Percentiles rank a stretch among this genome's conserved stretches.
phyloP scores from a whole-genome alignment of 768 basidiomycete species.

The Kwoniella heveanensis region DNA sequence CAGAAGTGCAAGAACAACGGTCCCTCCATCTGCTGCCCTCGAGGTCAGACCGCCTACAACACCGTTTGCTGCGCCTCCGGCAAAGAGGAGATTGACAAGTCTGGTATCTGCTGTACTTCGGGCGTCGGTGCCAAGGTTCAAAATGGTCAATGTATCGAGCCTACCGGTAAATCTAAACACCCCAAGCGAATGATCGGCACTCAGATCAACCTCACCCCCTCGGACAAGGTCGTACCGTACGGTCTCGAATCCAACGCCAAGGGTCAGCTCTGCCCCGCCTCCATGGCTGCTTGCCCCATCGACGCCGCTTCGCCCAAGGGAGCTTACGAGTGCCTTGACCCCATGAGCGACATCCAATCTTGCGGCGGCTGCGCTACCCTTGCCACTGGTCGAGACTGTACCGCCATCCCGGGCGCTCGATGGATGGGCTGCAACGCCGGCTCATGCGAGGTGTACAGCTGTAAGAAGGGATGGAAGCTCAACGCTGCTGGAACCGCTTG shows the following conservation, averaged over 20 bases:
- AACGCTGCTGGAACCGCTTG: constrained; percentile 22
- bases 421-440: constrained; percentile 68
- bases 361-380: constrained; percentile 74
- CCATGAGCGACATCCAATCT: constrained; percentile 65
- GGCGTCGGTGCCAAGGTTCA: constrained; percentile 31
- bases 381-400: constrained; percentile 72
- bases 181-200: constrained; percentile 1
- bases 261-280: constrained; percentile 42
- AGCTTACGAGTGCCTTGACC: constrained; percentile 62
- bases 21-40: constrained; percentile 33
- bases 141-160: constrained; percentile 34
- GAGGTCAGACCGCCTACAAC: constrained; percentile 27
- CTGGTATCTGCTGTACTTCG: constrained; percentile 36
- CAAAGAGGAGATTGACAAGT: constrained; percentile 22
- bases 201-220: constrained; percentile 2
- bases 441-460: constrained; percentile 54
- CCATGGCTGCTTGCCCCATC: constrained; percentile 50
- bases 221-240: constrained; percentile 11
- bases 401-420: constrained; percentile 66
- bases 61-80: constrained; percentile 38
- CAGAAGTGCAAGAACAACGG: constrained; percentile 21
- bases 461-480: constrained; percentile 38
- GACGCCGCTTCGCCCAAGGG: not conserved
- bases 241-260: constrained; percentile 37
- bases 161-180: constrained; percentile 14